Conservation (phyloP, 305 asterid species). For the Fraxinus sp. region DNA sequence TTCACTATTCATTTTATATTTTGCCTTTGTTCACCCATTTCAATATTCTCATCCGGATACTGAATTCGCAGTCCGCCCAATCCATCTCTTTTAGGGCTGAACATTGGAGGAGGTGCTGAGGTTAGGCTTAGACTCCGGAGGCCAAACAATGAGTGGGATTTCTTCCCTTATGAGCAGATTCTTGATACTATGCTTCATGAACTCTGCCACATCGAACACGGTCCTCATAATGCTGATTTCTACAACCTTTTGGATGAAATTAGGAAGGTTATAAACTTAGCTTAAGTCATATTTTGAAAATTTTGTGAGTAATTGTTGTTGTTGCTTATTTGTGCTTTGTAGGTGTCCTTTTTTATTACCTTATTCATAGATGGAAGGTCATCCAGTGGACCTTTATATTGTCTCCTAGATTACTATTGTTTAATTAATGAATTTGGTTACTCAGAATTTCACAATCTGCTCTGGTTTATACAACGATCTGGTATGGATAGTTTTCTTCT, state of each 20-base stretch:
- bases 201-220: slow-evolving; percentile 80
- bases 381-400: background rate
- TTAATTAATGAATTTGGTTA: background rate
- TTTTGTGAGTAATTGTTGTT: slow-evolving; percentile 4
- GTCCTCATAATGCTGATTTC: slow-evolving; percentile 76
- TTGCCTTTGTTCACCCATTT: background rate
- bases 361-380: background rate
- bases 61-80: slow-evolving; percentile 56
- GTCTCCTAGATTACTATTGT: background rate
- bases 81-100: slow-evolving; percentile 66
- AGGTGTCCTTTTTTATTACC: background rate
- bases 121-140: slow-evolving; percentile 71
- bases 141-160: slow-evolving; percentile 72
- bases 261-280: slow-evolving; percentile 50
- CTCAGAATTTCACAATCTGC: background rate
- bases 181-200: slow-evolving; percentile 91
- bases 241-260: slow-evolving; percentile 81
- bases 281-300: background rate
- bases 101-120: slow-evolving; percentile 79
- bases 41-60: slow-evolving; percentile 21
- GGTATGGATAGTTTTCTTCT: background rate
- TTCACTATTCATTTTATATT: background rate
- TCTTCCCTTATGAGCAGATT: slow-evolving; percentile 64
- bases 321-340: background rate
- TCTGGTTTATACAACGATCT: slow-evolving; percentile 1